These are phyloP conservation scores for Orbilia ellipsospora DNA, from an alignment of 2,329 filamentous ascomycete species.

Conservation along the genomic window DNA sequence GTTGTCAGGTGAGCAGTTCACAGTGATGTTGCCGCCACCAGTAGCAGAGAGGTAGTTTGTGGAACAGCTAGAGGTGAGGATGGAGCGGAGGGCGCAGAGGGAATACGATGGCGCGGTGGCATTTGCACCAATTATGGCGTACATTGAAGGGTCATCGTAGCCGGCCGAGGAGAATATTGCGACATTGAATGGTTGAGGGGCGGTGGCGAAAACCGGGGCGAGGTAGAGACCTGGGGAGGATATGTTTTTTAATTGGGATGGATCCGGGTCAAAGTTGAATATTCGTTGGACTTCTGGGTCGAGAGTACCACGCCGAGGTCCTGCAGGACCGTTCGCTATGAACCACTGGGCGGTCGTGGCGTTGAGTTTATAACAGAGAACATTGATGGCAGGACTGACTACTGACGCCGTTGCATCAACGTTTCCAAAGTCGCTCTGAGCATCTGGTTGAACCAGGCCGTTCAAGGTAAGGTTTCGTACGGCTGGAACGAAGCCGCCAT, in stretches of 20 bases:
- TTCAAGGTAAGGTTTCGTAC: conserved; percentile 74
- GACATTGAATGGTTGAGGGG: conserved; percentile 74
- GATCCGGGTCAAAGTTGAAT: conserved; percentile 61
- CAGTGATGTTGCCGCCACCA: conserved; percentile 70
- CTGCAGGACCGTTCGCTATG: conserved; percentile 57
- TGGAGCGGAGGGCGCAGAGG: conserved; percentile 75
- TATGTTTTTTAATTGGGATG: conserved; percentile 68
- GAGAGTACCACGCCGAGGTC: conserved; percentile 57
- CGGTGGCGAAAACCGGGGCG: conserved; percentile 61
- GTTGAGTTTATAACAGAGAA: conserved; percentile 76
- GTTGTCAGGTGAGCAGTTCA: conserved; percentile 64
- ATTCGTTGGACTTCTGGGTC: conserved; percentile 59
- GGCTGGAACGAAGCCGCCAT: conserved; percentile 73
- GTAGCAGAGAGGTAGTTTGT: conserved; percentile 71
- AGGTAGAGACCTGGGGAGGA: conserved; percentile 75
- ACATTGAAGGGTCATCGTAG: conserved; percentile 69
- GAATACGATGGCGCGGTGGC: conserved; percentile 68
- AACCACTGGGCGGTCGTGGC: conserved; percentile 38
- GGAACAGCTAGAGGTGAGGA: conserved; percentile 73
- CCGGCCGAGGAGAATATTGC: conserved; percentile 69
- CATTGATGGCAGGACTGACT: conserved; percentile 76
- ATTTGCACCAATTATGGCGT: conserved; percentile 71
- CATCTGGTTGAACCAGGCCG: conserved; percentile 75
- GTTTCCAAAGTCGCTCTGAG: conserved; percentile 73
- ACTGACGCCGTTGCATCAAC: conserved; percentile 76